Percentiles rank a stretch among this genome's conserved stretches.
Conservation (phyloP, 768 basidiomycete species). For the Cantharellus cinnabarinus region DNA sequence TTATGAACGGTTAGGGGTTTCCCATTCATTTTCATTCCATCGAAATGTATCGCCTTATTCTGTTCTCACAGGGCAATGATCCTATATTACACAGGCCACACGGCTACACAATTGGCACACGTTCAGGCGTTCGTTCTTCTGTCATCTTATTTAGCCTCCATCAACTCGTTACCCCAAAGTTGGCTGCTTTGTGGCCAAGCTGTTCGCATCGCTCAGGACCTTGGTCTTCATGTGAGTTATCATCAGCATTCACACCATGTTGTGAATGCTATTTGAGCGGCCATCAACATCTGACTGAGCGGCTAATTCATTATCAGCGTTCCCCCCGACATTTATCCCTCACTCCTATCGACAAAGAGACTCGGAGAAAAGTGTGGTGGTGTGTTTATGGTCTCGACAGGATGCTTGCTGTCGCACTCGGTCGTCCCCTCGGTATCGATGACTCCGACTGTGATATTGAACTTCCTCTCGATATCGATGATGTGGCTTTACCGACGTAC, state of each 20-base stretch:
- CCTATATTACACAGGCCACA: constrained; percentile 79
- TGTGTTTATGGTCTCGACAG: constrained; percentile 70
- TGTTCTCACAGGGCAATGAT: constrained; percentile 46
- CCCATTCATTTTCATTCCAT: constrained; percentile 10
- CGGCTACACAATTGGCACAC: constrained; percentile 65
- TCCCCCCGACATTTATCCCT: constrained; percentile 57
- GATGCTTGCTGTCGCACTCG: constrained; percentile 79
- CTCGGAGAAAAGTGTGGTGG: constrained; percentile 86
- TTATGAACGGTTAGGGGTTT: constrained; percentile 53
- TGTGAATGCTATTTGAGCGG: not conserved
- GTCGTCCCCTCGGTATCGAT: constrained; percentile 72
- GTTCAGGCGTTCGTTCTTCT: constrained; percentile 80
- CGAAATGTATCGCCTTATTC: not conserved
- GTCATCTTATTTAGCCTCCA: constrained; percentile 73
- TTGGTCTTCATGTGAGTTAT: constrained; percentile 67
- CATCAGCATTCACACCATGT: not conserved
- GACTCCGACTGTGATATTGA: constrained; percentile 85
- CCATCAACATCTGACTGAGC: too few relatives aligned
- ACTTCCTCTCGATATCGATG: constrained; percentile 64
- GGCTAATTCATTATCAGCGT: constrained; percentile 28
- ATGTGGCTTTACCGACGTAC: constrained; percentile 52
- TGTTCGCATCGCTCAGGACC: constrained; percentile 72
- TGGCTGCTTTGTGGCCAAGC: constrained; percentile 88
- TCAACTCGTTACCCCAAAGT: constrained; percentile 85
- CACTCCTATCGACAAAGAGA: constrained; percentile 65